Evolutionary conservation across 441 rosid genomes (phyloP).

Genomic region (Corymbia citriodora): DNA sequence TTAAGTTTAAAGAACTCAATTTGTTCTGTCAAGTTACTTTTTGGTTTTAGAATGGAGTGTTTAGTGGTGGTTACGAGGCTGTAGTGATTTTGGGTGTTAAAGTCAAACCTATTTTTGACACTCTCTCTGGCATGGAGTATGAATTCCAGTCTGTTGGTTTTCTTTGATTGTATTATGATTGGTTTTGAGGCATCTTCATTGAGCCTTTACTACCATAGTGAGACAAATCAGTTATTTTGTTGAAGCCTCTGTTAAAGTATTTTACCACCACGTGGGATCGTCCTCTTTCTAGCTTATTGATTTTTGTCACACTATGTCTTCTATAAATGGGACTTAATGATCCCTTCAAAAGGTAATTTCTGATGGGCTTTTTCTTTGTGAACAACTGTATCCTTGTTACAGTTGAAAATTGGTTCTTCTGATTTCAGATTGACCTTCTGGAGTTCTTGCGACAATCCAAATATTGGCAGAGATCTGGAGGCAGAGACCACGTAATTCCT

Average conservation of each 20-base stretch:
- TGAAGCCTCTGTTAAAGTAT: not conserved
- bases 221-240: not conserved
- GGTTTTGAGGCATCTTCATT: not conserved
- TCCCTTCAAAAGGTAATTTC: not conserved
- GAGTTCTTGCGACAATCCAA: constrained; percentile 56
- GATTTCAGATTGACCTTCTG: constrained; percentile 64
- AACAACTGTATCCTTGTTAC: not conserved
- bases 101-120: not conserved
- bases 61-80: not conserved
- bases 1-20: not conserved
- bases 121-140: not conserved
- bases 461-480: constrained; percentile 91
- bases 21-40: not conserved
- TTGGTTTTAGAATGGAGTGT: not conserved
- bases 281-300: not conserved
- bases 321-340: not conserved
- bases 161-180: not conserved
- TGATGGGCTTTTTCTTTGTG: not conserved
- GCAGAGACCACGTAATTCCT: constrained; percentile 92
- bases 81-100: not conserved
- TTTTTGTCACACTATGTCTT: not conserved
- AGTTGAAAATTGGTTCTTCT: constrained; percentile 9
- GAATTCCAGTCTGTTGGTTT: not conserved
- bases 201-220: not conserved
- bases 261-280: not conserved